A percentile compares a stretch with the other conserved stretches of the same genome.
Evolutionary conservation across 352 stramenopile genomes (phyloP).

Genomic region (Globisporangium irregulare): DNA sequence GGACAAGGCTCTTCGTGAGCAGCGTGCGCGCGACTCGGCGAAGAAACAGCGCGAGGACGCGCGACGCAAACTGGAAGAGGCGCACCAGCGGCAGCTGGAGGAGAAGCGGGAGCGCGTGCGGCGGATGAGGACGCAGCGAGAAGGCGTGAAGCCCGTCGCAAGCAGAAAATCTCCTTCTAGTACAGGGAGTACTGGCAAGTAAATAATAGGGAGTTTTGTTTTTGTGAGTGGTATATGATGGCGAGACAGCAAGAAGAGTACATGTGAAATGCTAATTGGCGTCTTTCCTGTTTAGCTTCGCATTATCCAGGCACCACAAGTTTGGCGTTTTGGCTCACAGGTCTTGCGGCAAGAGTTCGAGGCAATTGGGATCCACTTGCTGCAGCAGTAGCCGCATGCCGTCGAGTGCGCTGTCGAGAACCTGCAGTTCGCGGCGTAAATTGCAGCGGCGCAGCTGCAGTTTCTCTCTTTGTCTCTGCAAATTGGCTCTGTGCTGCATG

Average conservation of each 20-base stretch:
- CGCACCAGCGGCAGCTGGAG: conserved; percentile 63
- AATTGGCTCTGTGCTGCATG: conserved; percentile 1
- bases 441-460: conserved; percentile 21
- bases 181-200: conserved; percentile 8
- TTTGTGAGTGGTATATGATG: not conserved
- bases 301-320: not conserved
- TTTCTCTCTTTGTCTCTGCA: conserved; percentile 11
- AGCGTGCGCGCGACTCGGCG: conserved; percentile 54
- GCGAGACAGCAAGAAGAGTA: not conserved
- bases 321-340: not conserved
- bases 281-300: not conserved
- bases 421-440: conserved; percentile 31
- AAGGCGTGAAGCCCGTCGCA: conserved; percentile 23
- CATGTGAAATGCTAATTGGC: no score
- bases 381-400: conserved; percentile 40
- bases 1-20: conserved; percentile 63
- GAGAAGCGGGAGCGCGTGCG: conserved; percentile 65
- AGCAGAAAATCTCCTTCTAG: conserved; percentile 17
- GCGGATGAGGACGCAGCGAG: conserved; percentile 54
- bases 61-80: conserved; percentile 58
- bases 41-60: conserved; percentile 67
- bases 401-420: conserved; percentile 33
- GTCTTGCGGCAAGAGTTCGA: conserved; percentile 14
- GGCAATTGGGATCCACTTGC: conserved; percentile 30
- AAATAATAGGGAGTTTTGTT: not conserved